Evolutionary conservation across 2,329 filamentous ascomycete species (phyloP), one percentile per base, ranked within the genome.

Genomic region (Cercospora sp.): DNA sequence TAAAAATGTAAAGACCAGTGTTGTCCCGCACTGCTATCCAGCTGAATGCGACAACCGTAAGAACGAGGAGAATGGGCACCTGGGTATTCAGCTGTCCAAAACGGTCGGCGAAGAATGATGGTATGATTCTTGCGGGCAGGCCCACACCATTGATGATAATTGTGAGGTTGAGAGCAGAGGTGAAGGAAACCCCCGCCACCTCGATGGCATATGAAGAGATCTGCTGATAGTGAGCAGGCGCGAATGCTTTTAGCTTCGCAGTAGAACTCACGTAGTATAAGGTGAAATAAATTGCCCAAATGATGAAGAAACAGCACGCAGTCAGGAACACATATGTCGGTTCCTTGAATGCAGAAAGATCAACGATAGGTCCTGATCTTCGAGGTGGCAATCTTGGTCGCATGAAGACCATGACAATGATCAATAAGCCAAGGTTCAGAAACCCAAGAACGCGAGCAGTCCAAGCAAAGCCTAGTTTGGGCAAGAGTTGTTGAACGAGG

Each of bases 371-470:
- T 0, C 81, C 82, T 1, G 77, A 78, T 60, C 78, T 80, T 5
- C 82, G 72, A 1, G 82, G 82, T 13, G 82, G 82, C 2, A 84
- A 69, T 4, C 82, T 73, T 2, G 81, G 80, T 13, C 76, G 77
- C 59, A 83, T 77, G 42, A 83, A 74, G 0, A 76, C 73, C n/a
- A 78, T 72, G 26, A 80, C 80, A 16, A 78, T 60, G 0, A 69
- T 65, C 0, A 81, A 76, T 0, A 79, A 61, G 0, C 79, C 82
- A 1, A 90, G 71, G 28, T 87, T 86, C 33, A 91, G 82, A 62
- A 91, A 84, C 0, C 85, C 89, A 69, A 90, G 82, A 0, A 85
- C 83, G 0, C 89, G 81, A n/a, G 89, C 83, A 0, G 89, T 89
- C 88, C 88, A 90, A 0, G 82, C 81, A 73, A 90, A 91, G 0